Base-by-base conservation (phyloP, 1,139 yeast genomes). In the Geotrichum klebahnii region DNA sequence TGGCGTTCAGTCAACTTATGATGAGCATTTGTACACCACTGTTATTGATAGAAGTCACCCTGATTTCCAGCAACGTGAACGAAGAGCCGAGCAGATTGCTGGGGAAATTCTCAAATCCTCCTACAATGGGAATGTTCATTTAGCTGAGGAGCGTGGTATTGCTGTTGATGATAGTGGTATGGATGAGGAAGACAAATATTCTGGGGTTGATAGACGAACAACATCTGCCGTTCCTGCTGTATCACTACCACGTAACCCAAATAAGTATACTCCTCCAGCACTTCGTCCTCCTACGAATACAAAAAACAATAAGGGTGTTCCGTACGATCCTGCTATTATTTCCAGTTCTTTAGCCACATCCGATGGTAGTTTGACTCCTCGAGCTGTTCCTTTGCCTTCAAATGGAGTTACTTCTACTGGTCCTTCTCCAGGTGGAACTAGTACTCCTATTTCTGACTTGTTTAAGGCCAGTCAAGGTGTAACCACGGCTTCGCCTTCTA, bases 111-210 rank as follows among this genome's bases (percentile, higher is more conserved):
- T 85, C 65, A 70, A 74, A 38, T 84, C 80, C 57, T 73, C 78
- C 5, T 63, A 73, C 50, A 76, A 83, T 19, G 82, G 82, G 34
- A 89, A 86, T 63, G 72, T 80, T 33, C 97, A 92, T 66, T 58
- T 90, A 32, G 88, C 95, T 55, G 98, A 92, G 66, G 98, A 92
- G 67, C 80, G 98, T 66, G 96, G 96, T 17, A 54, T 80, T n/a
- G 66, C 66, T 19, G 78, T 84, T 38, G 96, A 87, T 63, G 96
- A 87, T 64, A 79, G 86, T 55, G 96, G 95, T 2, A 59, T 86
- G 60, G 97, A 92, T 66, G 98, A 92, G 69, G 98, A 94, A 66
- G 97, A 89, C 67, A 86, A 86, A 68, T 92, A 90, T 64, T 88
- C 97, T 2, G 97, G 97, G 40, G 98, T 92, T 48, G 79, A 75